Evolutionary conservation across 345 rosid genomes (phyloP), one percentile per base, ranked within the genome.

Genomic region (Mercurialis annua): DNA sequence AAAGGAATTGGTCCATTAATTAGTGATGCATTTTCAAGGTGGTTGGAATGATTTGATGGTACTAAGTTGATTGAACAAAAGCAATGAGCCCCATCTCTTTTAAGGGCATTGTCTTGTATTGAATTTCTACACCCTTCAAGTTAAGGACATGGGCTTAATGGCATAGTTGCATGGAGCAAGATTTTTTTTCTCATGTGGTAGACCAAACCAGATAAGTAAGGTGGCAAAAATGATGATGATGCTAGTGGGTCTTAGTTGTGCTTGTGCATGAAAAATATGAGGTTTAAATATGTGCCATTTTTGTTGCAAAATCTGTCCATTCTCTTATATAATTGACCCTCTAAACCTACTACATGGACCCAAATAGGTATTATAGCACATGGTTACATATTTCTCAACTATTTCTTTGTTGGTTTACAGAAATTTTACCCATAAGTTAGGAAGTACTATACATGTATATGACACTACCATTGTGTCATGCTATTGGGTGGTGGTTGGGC

Each of bases 131-230:
- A 26, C n/a, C 31, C 44, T 40, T 40, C 10, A 57, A 33, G 5
- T 38, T 33, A 60, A 36, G 60, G 60, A 40, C 60, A 65, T 40
- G 60, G 69, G 31, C 60, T 53, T 38, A 40, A 53, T 65, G 69
- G 24, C 50, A 65, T n/a, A 24, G 60, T 52, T 53, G 20, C 42
- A 50, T 33, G 7, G 46, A 34, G 34, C 59, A 64, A 5, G 26
- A 17, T 23, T 29, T 2, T 5, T 31, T 56, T 23, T 49, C 51
- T 42, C 20, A 15, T 16, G 36, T 27, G 38, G 53, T 17, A n/a
- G 54, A 30, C 18, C 23, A n/a, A 42, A 30, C 18, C 23, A 7
- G 58, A 53, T 50, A 52, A 52, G 26, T 36, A 42, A 24, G 14
- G 17, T 24, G 60, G 21, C 29, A 42, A 58, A 57, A 8, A 26